Base-by-base conservation (phyloP, 805 yeast species). In the Ogataea salicorniae region DNA sequence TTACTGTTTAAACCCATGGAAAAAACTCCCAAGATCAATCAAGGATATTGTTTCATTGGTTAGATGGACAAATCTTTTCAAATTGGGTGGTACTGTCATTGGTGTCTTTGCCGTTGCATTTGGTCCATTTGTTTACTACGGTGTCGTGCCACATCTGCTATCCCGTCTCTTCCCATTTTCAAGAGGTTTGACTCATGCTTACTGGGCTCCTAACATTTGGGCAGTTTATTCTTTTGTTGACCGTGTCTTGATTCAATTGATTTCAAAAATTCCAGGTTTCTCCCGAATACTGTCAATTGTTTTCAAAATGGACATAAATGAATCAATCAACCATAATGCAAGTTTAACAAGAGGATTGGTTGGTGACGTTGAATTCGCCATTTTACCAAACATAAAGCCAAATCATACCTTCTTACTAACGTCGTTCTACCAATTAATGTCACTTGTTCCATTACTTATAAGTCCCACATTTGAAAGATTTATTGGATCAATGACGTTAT, bases 171-270 rank as follows among this genome's bases (percentile, higher is more conserved):
- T 94, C 68, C 99, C 99, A 6, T 92, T 92, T 62, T 84, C 95
- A 43, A 75, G 98, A 62, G 98, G 98, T 1, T 73, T 94, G 35
- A 94, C 97, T 5, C 99, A 94, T 67, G 97, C 98, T 0, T 94
- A 94, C 68, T 94, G 99, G 98, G 98, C 99, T 1, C 98, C 99
- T 15, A 94, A 94, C 60, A 72, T 90, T 41, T 94, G 99, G 99
- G 97, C 99, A 0, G 57, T 92, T 9, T 94, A 94, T 66, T 87
- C 97, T 2, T 84, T 87, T 54, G 50, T 75, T 14, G 99, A 94
- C 66, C 74, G 95, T 48, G 60, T 83, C 0, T 70, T 90, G 48
- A 74, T 84, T 16, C 73, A 74, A 46, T 48, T 75, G 3, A 67
- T 75, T 60, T 47, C 55, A 52, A 41, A 59, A 42, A 49, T 72